Base-by-base conservation (phyloP, 1,139 yeast genomes). In the Pichia sp. region DNA sequence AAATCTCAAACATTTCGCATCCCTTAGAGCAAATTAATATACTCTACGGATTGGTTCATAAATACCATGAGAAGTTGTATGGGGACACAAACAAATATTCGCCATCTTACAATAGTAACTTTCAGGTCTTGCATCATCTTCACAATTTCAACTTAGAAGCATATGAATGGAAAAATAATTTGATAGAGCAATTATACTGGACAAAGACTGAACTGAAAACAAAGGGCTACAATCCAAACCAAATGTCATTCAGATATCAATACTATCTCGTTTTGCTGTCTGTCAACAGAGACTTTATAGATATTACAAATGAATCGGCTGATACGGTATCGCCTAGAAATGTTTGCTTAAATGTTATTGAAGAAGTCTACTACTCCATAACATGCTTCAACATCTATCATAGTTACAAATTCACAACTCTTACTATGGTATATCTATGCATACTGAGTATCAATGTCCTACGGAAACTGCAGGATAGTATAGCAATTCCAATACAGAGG, bases 191-290 rank as follows among this genome's bases (percentile, higher is more conserved):
- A 14, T 21, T 44, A 7, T 39, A 39, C 21, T 47, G 50, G 50
- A 47, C 41, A 7, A 47, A 36, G 11, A 28, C 36, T 10, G 47
- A 44, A 22, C 17, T 47, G 8, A 43, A 37, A 15, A 27, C 27
- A 8, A 18, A 20, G 3, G 47, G 50, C 18, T 44, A 43, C 11
- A 44, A 47, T 30, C 47, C 42, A 14, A 40, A 39, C 18, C 8
- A 27, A 18, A 47, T 47, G 50, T 40, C 34, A 4, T 47, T 47
- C n/a, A 18, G 47, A 21, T 44, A 47, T 33, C 50, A 44, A 19
- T 47, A 47, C 38, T 47, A 47, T 21, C 14, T 44, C 17, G 15
- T 44, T 18, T 9, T 47, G 15, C 24, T 44, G 5, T 36, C 44
- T 7, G 35, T 43, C 15, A 43, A 47, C 31, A 39, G 45, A 38